Conservation (phyloP, 495 filamentous ascomycete genomes). For the Penicillium simplicissimum region DNA sequence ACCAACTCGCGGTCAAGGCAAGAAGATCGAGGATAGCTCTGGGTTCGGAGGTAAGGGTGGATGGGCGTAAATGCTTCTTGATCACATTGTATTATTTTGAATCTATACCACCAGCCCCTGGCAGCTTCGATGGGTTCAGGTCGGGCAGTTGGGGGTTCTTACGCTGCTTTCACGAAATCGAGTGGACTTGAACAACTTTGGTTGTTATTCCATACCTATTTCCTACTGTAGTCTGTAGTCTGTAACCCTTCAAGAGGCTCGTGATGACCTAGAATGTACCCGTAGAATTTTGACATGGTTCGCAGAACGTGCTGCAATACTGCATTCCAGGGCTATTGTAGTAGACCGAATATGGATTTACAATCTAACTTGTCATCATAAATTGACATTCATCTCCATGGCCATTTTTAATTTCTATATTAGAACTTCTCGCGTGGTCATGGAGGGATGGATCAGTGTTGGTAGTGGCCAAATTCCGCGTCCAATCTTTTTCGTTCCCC, state of each 20-base stretch:
- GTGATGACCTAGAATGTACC: no score
- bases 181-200: neutral
- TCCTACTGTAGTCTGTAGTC: neutral
- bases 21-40: conserved; percentile 64
- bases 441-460: neutral
- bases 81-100: conserved; percentile 3
- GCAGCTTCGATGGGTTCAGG: neutral
- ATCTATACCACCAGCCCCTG: conserved; percentile 3
- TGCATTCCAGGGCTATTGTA: neutral
- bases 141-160: neutral
- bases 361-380: neutral
- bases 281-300: no score
- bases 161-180: neutral
- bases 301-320: no score
- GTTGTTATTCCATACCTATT: neutral
- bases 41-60: conserved; percentile 62
- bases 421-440: neutral
- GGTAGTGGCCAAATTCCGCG: neutral
- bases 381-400: neutral
- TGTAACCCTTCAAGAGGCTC: no score
- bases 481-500: neutral
- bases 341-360: neutral
- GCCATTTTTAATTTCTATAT: neutral
- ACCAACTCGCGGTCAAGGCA: conserved; percentile 55
- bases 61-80: conserved; percentile 29